Evolutionary conservation across 2,329 filamentous ascomycete species (phyloP).

Genomic region (Colletotrichum australisinense): DNA sequence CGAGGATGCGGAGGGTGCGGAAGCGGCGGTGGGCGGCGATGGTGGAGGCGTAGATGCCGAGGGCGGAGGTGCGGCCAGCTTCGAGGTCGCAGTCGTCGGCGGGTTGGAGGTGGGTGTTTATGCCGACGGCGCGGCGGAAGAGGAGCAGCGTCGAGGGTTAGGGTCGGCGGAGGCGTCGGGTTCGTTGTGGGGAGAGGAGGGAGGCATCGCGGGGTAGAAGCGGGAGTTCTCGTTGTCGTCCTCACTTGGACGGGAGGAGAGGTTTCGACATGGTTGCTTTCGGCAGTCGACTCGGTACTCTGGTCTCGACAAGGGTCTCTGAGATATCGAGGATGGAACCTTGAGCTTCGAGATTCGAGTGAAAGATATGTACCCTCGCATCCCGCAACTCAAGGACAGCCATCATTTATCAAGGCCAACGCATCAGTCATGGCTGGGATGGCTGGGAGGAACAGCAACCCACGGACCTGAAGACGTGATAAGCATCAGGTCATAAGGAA

Average conservation of each 20-base stretch:
- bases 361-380: not conserved
- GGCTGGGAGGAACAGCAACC: too few relatives aligned
- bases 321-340: not conserved
- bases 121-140: slow-evolving; percentile 57
- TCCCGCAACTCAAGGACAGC: not conserved
- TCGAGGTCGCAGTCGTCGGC: slow-evolving; percentile 45
- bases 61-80: slow-evolving; percentile 46
- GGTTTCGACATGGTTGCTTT: slow-evolving; percentile 14
- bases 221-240: slow-evolving; percentile 9
- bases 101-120: slow-evolving; percentile 45
- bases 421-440: too few relatives aligned
- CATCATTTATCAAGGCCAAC: not conserved
- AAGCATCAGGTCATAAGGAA: not conserved
- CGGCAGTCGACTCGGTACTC: not conserved
- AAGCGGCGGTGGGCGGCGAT: slow-evolving; percentile 47
- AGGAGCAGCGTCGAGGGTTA: slow-evolving; percentile 53
- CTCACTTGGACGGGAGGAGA: not conserved
- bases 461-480: not conserved
- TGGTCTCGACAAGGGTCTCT: not conserved
- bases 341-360: not conserved
- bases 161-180: slow-evolving; percentile 5
- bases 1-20: slow-evolving; percentile 45
- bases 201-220: slow-evolving; percentile 11
- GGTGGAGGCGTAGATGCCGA: slow-evolving; percentile 55
- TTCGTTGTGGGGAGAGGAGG: not conserved